These are phyloP conservation scores for Podospora tetraspora DNA, from an alignment of 495 filamentous ascomycete species.

Conservation along the genomic window DNA sequence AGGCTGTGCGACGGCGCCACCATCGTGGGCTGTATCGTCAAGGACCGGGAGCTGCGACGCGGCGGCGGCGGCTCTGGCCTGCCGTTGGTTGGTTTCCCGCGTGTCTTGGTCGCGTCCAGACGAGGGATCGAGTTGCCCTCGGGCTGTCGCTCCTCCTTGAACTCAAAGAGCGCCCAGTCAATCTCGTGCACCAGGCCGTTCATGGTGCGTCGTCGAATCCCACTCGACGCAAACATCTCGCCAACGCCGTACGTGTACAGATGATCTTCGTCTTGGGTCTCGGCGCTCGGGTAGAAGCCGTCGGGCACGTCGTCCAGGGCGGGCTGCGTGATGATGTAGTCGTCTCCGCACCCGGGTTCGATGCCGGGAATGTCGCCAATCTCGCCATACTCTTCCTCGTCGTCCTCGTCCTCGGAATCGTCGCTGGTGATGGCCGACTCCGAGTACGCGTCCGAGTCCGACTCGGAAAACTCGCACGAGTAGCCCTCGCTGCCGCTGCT, in stretches of 20 bases:
- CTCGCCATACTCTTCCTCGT: constrained; percentile 46
- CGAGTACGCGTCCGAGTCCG: constrained; percentile 47
- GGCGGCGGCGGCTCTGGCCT: constrained; percentile 8
- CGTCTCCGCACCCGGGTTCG: constrained; percentile 64
- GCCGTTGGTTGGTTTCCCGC: constrained; percentile 25
- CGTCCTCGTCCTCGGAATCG: constrained; percentile 36
- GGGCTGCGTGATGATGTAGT: constrained; percentile 74
- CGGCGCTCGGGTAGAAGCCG: constrained; percentile 61
- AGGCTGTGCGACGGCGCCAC: constrained; percentile 47
- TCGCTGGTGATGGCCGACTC: constrained; percentile 45
- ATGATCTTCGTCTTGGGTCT: constrained; percentile 55
- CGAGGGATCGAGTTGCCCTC: constrained; percentile 56
- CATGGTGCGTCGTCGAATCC: constrained; percentile 62
- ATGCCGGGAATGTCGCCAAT: constrained; percentile 83
- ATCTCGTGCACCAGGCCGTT: constrained; percentile 78
- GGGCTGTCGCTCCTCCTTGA: constrained; percentile 65
- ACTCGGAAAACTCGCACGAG: constrained; percentile 49
- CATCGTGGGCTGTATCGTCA: constrained; percentile 35
- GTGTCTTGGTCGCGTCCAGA: constrained; percentile 41
- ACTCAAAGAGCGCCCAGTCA: constrained; percentile 90
- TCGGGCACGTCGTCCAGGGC: constrained; percentile 80
- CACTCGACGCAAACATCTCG: constrained; percentile 81
- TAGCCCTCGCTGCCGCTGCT: constrained; percentile 39
- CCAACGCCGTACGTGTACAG: constrained; percentile 72
- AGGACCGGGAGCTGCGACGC: neutral